Percentiles rank a stretch among this genome's conserved stretches.
Conservation (phyloP, 2,329 filamentous ascomycete species). For the Cladorrhinum sp. region DNA sequence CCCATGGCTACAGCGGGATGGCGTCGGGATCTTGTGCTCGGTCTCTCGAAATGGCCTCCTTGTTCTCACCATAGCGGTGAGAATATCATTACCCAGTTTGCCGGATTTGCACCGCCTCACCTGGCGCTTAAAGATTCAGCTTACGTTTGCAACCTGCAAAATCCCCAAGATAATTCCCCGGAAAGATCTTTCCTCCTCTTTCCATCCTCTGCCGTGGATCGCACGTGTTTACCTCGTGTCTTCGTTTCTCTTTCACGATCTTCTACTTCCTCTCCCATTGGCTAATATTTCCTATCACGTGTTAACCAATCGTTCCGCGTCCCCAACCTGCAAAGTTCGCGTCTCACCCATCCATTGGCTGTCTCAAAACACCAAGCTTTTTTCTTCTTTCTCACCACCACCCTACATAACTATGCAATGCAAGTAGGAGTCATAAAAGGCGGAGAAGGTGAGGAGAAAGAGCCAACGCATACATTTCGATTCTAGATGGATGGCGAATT, state of each 20-base stretch:
- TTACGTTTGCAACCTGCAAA: not conserved
- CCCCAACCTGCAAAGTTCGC: not conserved
- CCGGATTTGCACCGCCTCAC: conserved; percentile 5
- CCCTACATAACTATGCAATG: not conserved
- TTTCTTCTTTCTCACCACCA: not conserved
- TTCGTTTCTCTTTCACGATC: not conserved
- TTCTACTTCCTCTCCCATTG: not conserved
- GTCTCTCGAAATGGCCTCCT: not conserved
- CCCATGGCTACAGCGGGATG: not conserved
- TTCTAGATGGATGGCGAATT: not conserved
- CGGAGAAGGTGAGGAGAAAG: not conserved
- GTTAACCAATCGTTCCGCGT: not conserved
- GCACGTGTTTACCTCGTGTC: not conserved
- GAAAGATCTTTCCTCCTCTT: not conserved
- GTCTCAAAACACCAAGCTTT: not conserved
- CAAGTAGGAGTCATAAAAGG: not conserved
- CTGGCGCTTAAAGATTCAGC: not conserved
- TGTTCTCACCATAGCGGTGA: not conserved
- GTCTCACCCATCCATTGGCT: not conserved
- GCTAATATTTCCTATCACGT: not conserved
- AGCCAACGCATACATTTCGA: not conserved
- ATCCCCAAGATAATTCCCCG: not conserved
- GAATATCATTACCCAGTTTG: not conserved
- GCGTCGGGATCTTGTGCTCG: not conserved
- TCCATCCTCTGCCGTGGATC: not conserved